A percentile compares a stretch with the other conserved stretches of the same genome.
Evolutionary conservation across 2,329 filamentous ascomycete genomes (phyloP).

Genomic region (Oidium heveae): DNA sequence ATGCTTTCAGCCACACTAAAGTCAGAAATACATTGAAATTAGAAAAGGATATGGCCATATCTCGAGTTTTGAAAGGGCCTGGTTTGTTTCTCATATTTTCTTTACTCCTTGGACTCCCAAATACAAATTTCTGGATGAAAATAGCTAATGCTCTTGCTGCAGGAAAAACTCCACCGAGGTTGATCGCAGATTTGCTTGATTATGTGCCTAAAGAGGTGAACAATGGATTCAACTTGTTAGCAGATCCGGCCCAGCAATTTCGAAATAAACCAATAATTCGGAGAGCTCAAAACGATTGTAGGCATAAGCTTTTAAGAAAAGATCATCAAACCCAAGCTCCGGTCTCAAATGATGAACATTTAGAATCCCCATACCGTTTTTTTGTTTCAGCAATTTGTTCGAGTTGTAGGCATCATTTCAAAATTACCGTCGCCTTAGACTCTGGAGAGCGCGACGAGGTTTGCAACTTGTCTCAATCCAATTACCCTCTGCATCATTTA

Average conservation of each 20-base stretch:
- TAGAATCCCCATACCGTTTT: slow-evolving; percentile 15
- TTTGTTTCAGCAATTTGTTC: slow-evolving; percentile 31
- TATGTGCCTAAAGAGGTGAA: slow-evolving; percentile 17
- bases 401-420: slow-evolving; percentile 34
- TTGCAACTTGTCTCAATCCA: slow-evolving; percentile 15
- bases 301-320: slow-evolving; percentile 33
- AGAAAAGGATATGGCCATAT: too few relatives aligned
- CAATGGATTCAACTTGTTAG: slow-evolving; percentile 23
- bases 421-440: slow-evolving; percentile 27
- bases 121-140: neutral
- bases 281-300: slow-evolving; percentile 22
- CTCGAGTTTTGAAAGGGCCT: too few relatives aligned
- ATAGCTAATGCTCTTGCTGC: neutral
- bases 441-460: slow-evolving; percentile 12
- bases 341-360: slow-evolving; percentile 15
- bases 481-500: slow-evolving; percentile 37
- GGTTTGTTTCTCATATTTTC: too few relatives aligned
- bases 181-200: slow-evolving; percentile 20
- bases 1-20: too few relatives aligned
- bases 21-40: too few relatives aligned
- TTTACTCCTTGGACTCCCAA: too few relatives aligned
- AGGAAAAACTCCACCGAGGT: slow-evolving; percentile 26
- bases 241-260: slow-evolving; percentile 28
- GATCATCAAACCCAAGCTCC: slow-evolving; percentile 24
- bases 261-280: slow-evolving; percentile 11